Evolutionary conservation across 495 filamentous ascomycete genomes (phyloP).

Genomic region (Astrothelium subdiscretum): DNA sequence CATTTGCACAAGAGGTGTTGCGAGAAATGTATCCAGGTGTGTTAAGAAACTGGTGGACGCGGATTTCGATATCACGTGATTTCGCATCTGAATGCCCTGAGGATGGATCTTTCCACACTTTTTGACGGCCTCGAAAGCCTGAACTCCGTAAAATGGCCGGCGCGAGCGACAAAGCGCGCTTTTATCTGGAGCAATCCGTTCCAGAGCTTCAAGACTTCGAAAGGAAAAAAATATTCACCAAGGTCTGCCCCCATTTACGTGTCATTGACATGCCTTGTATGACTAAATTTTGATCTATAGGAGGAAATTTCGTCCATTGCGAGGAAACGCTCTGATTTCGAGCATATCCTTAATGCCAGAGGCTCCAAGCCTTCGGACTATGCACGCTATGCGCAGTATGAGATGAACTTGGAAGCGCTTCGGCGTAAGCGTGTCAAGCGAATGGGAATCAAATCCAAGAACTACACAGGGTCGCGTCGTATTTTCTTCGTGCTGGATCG

Average conservation of each 20-base stretch:
- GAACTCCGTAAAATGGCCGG: conserved; percentile 49
- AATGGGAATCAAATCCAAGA: conserved; percentile 53
- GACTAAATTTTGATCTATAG: conserved; percentile 30
- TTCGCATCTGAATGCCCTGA: not conserved
- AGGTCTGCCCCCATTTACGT: conserved; percentile 35
- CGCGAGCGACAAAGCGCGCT: conserved; percentile 85
- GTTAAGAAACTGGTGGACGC: not conserved
- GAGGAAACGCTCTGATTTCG: conserved; percentile 81
- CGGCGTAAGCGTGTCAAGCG: conserved; percentile 72
- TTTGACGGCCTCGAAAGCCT: not conserved
- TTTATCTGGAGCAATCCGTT: conserved; percentile 81
- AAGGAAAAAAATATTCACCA: conserved; percentile 75
- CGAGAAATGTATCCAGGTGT: too few relatives aligned
- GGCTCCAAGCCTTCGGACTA: conserved; percentile 66
- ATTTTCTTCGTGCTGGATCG: conserved; percentile 85
- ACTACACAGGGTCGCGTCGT: conserved; percentile 60
- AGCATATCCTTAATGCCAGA: conserved; percentile 76
- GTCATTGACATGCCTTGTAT: not conserved
- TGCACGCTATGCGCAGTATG: conserved; percentile 77
- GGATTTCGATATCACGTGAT: not conserved
- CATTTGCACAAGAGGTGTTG: too few relatives aligned
- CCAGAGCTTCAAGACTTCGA: conserved; percentile 84
- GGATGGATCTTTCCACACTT: not conserved
- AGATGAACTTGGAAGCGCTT: conserved; percentile 77
- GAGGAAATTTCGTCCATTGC: conserved; percentile 81